Evolutionary conservation across 371 early-diverging fungal genomes (phyloP), one percentile per base, ranked within the genome.

Genomic region (Parasitella parasitica): DNA sequence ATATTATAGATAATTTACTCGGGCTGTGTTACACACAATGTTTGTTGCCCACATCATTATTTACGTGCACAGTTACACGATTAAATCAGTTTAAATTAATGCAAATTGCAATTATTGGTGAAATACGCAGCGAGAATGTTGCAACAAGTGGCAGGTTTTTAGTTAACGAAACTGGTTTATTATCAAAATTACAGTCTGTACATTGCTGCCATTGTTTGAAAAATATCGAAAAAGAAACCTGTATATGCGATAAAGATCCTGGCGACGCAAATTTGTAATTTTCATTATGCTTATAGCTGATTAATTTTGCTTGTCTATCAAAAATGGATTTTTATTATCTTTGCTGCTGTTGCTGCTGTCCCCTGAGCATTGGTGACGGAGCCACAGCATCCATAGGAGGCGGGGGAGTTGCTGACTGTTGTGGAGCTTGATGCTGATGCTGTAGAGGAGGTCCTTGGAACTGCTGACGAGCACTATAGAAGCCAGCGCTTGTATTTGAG

Each of bases 391-490:
- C 52, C 60, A 52, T 60, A 1, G 60, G 59, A 5, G 59, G 60
- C 4, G 60, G 52, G 2, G 60, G 60, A 8, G 62, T 49, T 32
- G 32, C 6, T 32, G 11, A 32, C 3, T 36, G 39, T 37, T 20
- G 35, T 36, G 16, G 54, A 4, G 2, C n/a, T 35, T 35, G 52
- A 11, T 36, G 36, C 15, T 36, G 53, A 35, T 53, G 36, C 15
- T 55, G 55, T 38, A 39, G 39, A 18, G 54, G 61, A 18, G 41
- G 41, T 43, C 3, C 43, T 22, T 43, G 43, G 43, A 43, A 43
- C n/a, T 63, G 64, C 18, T 64, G 59, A 43, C 46, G 58, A 15
- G 64, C 64, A 58, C 64, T 64, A 20, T 58, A 64, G 27, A 58
- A 64, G 15, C 53, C 50, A 28, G 28, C 15, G 3, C 54, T 61